Conservation (phyloP, 2,329 filamentous ascomycete species). For the Pezicula rhizophila region DNA sequence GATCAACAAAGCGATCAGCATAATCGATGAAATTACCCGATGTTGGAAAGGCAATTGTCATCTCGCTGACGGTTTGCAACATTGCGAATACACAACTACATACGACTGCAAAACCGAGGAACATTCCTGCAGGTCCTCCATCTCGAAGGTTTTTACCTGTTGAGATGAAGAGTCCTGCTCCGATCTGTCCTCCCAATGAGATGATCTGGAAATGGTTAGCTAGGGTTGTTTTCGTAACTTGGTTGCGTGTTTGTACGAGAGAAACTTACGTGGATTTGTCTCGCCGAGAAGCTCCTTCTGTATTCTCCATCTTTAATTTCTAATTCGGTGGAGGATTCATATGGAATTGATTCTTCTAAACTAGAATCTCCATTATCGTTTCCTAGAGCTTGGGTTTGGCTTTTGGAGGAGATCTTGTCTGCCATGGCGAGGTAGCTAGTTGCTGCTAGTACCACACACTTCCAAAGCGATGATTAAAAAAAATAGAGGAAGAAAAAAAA, state of each 20-base stretch:
- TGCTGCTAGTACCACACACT: no score
- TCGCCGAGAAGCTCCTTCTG: no score
- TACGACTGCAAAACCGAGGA: constrained; percentile 36
- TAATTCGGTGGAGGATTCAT: no score
- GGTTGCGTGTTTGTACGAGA: not conserved
- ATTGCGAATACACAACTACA: constrained; percentile 42
- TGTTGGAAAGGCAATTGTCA: constrained; percentile 32
- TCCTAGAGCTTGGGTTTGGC: no score
- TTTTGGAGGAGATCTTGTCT: no score
- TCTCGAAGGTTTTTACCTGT: constrained; percentile 37
- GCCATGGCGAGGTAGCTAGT: no score
- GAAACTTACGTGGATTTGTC: no score
- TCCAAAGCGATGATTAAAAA: no score
- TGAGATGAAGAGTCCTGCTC: constrained; percentile 39
- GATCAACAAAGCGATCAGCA: constrained; percentile 11
- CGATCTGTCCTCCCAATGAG: constrained; percentile 34
- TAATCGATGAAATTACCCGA: constrained; percentile 26
- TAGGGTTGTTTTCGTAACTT: not conserved
- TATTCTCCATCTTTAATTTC: no score
- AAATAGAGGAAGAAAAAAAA: no score
- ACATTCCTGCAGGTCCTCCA: constrained; percentile 34
- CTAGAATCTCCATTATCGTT: no score
- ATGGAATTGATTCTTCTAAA: no score
- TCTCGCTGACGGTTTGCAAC: constrained; percentile 34
- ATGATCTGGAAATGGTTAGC: constrained; percentile 5